Conservation (phyloP, 306 rosid genomes). For the Rosa rugosa region DNA sequence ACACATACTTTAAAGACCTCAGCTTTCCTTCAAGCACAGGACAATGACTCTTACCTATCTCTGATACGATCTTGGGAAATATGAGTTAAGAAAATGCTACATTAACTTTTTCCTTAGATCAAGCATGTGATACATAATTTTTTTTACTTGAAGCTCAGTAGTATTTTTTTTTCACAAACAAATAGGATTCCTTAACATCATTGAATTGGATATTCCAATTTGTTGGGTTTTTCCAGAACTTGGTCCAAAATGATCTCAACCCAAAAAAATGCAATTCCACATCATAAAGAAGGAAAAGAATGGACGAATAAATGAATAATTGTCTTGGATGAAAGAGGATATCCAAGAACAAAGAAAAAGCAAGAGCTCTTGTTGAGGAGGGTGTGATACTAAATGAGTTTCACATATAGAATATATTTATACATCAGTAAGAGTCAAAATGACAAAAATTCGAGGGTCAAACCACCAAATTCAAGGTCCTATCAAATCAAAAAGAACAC, state of each 20-base stretch:
- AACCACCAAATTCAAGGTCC: slow-evolving; percentile 53
- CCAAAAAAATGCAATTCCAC: slow-evolving; percentile 24
- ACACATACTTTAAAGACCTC: not conserved
- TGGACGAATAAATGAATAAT: slow-evolving; percentile 24
- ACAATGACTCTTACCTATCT: slow-evolving; percentile 6
- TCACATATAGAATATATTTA: slow-evolving; percentile 1
- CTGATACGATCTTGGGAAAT: not conserved
- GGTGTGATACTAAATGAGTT: slow-evolving; percentile 48
- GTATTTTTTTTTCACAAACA: too few species aligned
- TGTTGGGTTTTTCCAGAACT: slow-evolving; percentile 32
- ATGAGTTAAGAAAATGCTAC: not conserved
- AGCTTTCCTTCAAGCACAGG: not conserved
- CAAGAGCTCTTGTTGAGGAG: slow-evolving; percentile 41
- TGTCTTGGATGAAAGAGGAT: slow-evolving; percentile 53
- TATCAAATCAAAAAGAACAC: slow-evolving; percentile 19
- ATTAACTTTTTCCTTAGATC: not conserved
- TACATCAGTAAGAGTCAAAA: slow-evolving; percentile 36
- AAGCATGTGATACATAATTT: not conserved
- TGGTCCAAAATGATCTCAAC: slow-evolving; percentile 30
- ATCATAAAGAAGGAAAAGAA: not conserved
- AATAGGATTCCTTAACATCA: slow-evolving; percentile 32
- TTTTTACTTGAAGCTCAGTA: not conserved
- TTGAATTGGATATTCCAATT: slow-evolving; percentile 23
- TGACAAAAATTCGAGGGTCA: slow-evolving; percentile 56
- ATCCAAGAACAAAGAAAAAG: slow-evolving; percentile 53